These are phyloP conservation scores for Camellia sinensis DNA, from an alignment of 148 eudicot genomes.

Conservation along the genomic window DNA sequence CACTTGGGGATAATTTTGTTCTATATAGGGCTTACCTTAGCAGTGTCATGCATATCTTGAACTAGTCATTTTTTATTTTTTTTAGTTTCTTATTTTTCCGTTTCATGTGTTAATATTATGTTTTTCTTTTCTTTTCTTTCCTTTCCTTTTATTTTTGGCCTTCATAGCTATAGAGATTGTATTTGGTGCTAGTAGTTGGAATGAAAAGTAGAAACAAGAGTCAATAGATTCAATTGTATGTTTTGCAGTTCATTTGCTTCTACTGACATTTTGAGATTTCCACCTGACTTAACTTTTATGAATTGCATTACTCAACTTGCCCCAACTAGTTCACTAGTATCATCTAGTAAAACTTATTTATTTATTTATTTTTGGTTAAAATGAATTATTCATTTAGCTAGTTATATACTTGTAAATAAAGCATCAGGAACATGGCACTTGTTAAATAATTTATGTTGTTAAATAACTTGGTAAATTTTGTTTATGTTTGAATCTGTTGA, in stretches of 20 bases:
- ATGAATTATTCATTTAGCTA: background rate
- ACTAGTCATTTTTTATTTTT: background rate
- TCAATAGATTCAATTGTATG: background rate
- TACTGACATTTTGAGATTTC: background rate
- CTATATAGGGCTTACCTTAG: background rate
- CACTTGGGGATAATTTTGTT: background rate
- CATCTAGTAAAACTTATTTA: background rate
- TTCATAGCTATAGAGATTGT: background rate
- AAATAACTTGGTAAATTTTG: background rate
- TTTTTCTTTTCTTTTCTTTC: background rate
- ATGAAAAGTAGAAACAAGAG: background rate
- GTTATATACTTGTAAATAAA: background rate
- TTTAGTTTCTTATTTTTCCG: no score
- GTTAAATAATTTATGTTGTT: background rate
- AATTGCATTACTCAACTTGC: background rate
- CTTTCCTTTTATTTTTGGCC: background rate
- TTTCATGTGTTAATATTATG: background rate
- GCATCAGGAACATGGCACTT: background rate
- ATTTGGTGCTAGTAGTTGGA: background rate
- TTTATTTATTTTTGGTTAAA: no score
- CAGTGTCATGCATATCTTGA: background rate
- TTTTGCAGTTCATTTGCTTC: background rate
- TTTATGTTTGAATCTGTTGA: background rate
- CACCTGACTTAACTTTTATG: background rate
- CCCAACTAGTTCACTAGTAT: background rate